These are phyloP conservation scores for Carex pumila DNA, from an alignment of 176 grass and related monocot species.

Conservation along the genomic window DNA sequence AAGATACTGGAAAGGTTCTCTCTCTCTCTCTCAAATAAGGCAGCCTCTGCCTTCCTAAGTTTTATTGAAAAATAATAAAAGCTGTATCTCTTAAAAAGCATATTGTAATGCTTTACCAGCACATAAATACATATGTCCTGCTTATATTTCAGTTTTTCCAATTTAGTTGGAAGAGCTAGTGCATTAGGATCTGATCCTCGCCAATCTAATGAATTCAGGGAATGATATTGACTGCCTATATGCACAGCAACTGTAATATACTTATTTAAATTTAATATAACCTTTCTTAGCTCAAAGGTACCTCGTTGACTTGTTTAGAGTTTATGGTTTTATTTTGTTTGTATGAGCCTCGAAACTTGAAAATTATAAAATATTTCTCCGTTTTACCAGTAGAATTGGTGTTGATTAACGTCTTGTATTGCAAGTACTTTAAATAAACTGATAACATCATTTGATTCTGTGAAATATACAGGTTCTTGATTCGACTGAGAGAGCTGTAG, in stretches of 20 bases:
- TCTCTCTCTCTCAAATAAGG: neutral
- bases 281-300: neutral
- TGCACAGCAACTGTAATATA: neutral
- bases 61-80: neutral
- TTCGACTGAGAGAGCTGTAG: constrained; percentile 70
- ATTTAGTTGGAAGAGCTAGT: no score
- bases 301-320: neutral
- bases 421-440: neutral
- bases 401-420: neutral
- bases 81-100: neutral
- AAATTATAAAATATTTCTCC: neutral
- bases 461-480: constrained; percentile 54
- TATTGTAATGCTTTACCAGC: neutral
- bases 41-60: neutral
- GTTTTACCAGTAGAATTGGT: neutral
- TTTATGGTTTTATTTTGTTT: neutral
- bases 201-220: neutral
- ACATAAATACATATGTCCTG: neutral
- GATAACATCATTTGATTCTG: constrained; percentile 11
- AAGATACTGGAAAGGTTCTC: constrained; percentile 63
- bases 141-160: no score
- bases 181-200: no score
- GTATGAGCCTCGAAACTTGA: neutral
- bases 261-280: neutral
- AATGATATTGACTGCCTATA: neutral